Conservation (phyloP, 305 asterid species). For the Fraxinus floribunda region DNA sequence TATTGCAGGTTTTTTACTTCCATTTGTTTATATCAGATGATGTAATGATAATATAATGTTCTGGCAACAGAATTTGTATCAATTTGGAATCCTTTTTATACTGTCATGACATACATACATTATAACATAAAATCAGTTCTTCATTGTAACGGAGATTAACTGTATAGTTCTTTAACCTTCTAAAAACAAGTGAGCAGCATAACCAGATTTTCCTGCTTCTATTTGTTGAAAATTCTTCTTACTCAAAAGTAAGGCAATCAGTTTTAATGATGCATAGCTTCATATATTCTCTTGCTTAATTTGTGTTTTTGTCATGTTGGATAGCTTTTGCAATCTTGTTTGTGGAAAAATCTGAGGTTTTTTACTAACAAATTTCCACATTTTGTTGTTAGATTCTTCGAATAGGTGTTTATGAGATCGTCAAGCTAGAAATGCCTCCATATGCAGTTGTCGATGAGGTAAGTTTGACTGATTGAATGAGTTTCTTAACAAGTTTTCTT, state of each 20-base stretch:
- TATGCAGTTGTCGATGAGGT: conserved; percentile 98
- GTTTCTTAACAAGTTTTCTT: not conserved
- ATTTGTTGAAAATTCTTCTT: not conserved
- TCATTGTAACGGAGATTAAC: not conserved
- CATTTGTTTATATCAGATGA: conserved; percentile 14
- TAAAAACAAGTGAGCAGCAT: not conserved
- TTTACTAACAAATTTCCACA: conserved; percentile 2
- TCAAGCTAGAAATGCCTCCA: conserved; percentile 87
- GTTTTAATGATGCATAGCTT: not conserved
- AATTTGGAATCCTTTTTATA: not conserved
- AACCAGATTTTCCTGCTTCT: not conserved
- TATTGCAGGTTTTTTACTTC: conserved; percentile 56
- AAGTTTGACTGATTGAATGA: conserved; percentile 18
- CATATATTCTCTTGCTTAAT: not conserved
- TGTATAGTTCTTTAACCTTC: not conserved
- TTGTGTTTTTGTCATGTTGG: not conserved
- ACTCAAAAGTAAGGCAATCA: not conserved
- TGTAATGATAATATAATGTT: not conserved
- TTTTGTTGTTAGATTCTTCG: conserved; percentile 69
- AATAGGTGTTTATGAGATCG: conserved; percentile 82
- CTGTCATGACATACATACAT: not conserved
- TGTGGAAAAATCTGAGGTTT: not conserved
- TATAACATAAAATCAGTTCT: not conserved
- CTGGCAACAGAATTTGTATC: not conserved
- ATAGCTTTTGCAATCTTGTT: not conserved